Percentiles rank a stretch among this genome's conserved stretches.
Conservation (phyloP, 768 basidiomycete genomes). For the Dacryopinax spathularia region DNA sequence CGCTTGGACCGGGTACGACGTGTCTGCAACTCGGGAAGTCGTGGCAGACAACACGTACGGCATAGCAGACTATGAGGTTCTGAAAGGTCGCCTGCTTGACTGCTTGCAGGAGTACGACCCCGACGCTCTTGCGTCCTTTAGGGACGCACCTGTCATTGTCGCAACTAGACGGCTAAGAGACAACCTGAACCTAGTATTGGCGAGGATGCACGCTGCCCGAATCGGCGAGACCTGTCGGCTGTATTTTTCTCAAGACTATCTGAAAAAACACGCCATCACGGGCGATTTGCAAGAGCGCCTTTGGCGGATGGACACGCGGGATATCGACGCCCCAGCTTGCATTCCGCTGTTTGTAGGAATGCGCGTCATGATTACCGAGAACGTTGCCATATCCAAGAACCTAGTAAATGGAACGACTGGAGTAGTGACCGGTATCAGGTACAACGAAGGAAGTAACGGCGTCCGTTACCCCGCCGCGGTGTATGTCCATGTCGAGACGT, state of each 20-base stretch:
- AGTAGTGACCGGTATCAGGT: not conserved
- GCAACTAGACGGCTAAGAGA: not conserved
- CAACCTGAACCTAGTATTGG: not conserved
- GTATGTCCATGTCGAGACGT: not conserved
- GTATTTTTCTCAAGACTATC: not conserved
- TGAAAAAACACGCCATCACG: not conserved
- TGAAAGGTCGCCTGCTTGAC: not conserved
- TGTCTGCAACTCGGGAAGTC: too few species aligned
- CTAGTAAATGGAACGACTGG: slow-evolving; percentile 1
- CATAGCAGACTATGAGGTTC: not conserved
- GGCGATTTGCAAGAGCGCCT: not conserved
- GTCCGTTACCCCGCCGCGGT: not conserved
- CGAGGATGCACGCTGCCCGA: not conserved
- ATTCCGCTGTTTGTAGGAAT: slow-evolving; percentile 2
- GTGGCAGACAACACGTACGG: not conserved
- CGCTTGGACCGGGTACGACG: not conserved
- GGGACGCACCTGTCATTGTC: not conserved
- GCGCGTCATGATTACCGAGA: slow-evolving; percentile 5
- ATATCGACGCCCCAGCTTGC: not conserved
- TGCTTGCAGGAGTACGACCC: not conserved
- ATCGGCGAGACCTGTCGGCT: not conserved
- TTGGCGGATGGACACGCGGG: not conserved
- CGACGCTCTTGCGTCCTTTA: not conserved
- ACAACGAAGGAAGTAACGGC: not conserved
- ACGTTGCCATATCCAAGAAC: not conserved